Conservation (phyloP, 1,284 basidiomycete genomes). For the Fomitopsis schrenkii region DNA sequence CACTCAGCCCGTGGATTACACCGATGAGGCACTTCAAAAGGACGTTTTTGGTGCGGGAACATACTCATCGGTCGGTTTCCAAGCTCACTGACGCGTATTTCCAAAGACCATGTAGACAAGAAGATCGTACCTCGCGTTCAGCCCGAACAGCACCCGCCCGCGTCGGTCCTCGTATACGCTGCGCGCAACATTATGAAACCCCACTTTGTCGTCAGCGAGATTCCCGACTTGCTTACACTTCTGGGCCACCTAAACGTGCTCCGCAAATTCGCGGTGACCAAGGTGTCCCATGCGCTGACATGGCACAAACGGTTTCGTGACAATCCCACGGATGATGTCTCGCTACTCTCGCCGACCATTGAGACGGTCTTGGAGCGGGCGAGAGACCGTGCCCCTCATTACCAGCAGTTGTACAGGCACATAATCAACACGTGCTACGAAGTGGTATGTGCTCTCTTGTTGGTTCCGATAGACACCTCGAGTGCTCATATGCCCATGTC, state of each 20-base stretch:
- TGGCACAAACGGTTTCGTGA: background rate
- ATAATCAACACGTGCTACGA: background rate
- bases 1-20: background rate
- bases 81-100: too few relatives aligned
- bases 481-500: background rate
- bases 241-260: background rate
- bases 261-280: slow-evolving; percentile 2
- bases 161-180: slow-evolving; percentile 11
- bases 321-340: slow-evolving; percentile 2
- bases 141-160: slow-evolving; percentile 7
- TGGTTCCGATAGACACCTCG: background rate
- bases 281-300: background rate
- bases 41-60: slow-evolving; percentile 6
- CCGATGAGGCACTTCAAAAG: slow-evolving; percentile 1
- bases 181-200: slow-evolving; percentile 15
- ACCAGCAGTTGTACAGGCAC: background rate
- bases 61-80: too few relatives aligned
- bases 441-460: background rate
- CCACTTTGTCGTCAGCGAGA: slow-evolving; percentile 4
- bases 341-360: background rate
- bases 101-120: background rate
- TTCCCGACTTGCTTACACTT: slow-evolving; percentile 15
- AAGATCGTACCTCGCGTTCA: background rate
- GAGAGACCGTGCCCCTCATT: background rate
- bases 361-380: background rate